Base-by-base conservation (phyloP, 495 filamentous ascomycete species). In the Hamigera avellanea region DNA sequence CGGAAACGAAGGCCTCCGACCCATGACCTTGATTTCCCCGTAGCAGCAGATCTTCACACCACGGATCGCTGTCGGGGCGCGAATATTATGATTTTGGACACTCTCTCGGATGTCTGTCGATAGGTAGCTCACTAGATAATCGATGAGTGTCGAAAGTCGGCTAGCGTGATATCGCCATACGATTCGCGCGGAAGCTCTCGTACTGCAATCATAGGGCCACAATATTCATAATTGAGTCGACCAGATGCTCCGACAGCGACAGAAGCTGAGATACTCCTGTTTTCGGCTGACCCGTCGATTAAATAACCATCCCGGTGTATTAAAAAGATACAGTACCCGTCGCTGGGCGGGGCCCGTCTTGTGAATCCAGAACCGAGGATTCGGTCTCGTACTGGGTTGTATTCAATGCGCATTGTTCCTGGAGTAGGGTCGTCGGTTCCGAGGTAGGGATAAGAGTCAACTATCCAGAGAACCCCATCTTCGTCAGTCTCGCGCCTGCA, bases 361-460 rank as follows among this genome's bases (percentile, higher is more conserved):
- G 25, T 26, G 7, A 26, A 12, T 12, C 25, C 12, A 12, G 25
- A 26, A 12, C 25, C 25, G 25, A 26, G 25, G 12, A 7, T 26
- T 26, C 7, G 25, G 12, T 12, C 7, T 26, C 25, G 12, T 26
- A 12, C 25, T 26, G 25, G 25, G 25, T 26, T 26, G 12, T 26
- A 26, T 12, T 26, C 12, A 26, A 26, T 26, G 25, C 25, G 12
- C 25, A 26, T 26, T 26, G 12, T 38, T 37, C 36, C 13, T 38
- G 14, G 14, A n/a, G 14, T 2, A 5, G 36, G 36, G 6, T 31
- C 13, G 17, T 38, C 36, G 2, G 25, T 38, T 38, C 36, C 27
- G 19, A 38, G 36, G 16, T 38, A 29, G 36, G 36, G 36, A 38
- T 38, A n/a, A 12, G 8, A 13, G 30, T 38, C 36, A 38, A 38